A percentile compares a stretch with the other conserved stretches of the same genome.
phyloP scores from a whole-genome alignment of 73 alveolate species.

The Paramecium caudatum region DNA sequence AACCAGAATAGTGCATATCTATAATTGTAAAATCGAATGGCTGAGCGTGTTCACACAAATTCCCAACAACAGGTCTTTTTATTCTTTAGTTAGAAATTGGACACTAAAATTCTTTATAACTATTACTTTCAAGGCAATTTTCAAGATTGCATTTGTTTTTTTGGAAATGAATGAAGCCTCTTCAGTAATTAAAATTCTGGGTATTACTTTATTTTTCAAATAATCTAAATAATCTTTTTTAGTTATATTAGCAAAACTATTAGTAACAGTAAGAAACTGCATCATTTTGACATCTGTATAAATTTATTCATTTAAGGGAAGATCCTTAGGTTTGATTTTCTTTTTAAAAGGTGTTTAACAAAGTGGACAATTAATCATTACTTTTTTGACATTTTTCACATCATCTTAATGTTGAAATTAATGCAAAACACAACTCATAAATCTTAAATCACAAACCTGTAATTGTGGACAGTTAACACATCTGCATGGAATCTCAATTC shows the following conservation, averaged over 20 bases:
- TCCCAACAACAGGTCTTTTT: not conserved
- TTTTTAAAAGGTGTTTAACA: not conserved
- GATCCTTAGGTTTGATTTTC: not conserved
- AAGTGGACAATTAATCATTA: not conserved
- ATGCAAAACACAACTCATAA: conserved; percentile 19
- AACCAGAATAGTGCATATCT: not conserved
- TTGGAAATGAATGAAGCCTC: not conserved
- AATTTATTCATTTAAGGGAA: not conserved
- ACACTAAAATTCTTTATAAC: not conserved
- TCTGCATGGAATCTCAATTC: conserved; percentile 31
- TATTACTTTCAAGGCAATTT: not conserved
- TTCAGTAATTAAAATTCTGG: not conserved
- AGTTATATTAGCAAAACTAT: not conserved
- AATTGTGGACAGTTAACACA: not conserved
- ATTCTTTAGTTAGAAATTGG: not conserved
- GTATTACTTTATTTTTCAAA: not conserved
- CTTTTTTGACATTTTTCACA: not conserved
- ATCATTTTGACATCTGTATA: conserved; percentile 14
- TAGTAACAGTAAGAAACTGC: not conserved
- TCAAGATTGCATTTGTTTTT: not conserved
- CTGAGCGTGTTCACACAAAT: not conserved
- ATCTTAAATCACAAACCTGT: not conserved
- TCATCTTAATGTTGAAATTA: conserved; percentile 4
- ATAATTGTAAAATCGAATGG: not conserved
- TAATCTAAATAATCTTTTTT: not conserved